These are phyloP conservation scores for Solanum pimpinellifolium DNA, from an alignment of 257 asterid genomes.

Conservation along the genomic window DNA sequence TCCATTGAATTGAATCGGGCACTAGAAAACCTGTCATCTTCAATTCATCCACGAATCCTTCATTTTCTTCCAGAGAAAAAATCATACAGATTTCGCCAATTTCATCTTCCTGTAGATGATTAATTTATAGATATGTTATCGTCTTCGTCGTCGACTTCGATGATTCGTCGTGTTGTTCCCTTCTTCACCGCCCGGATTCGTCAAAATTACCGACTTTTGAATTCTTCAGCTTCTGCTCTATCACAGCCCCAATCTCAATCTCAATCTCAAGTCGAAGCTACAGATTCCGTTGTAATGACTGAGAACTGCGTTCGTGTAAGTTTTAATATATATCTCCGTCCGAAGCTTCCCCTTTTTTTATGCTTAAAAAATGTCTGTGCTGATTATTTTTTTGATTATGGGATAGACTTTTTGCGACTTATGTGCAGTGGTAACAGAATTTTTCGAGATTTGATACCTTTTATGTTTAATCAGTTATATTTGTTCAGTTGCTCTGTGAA, in stretches of 20 bases:
- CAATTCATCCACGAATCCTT: neutral
- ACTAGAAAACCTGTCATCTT: neutral
- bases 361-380: neutral
- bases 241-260: conserved; percentile 14
- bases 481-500: neutral
- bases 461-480: neutral
- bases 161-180: conserved; percentile 49
- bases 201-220: conserved; percentile 38
- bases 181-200: conserved; percentile 48
- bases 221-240: conserved; percentile 27
- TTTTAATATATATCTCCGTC: neutral
- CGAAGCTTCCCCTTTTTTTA: neutral
- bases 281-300: conserved; percentile 38
- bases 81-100: neutral
- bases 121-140: conserved; percentile 13
- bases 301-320: conserved; percentile 70
- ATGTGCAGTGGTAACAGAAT: neutral
- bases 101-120: neutral
- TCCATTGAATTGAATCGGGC: neutral
- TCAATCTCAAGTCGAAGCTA: conserved; percentile 19
- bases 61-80: neutral
- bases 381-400: neutral
- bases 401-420: neutral
- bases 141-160: conserved; percentile 29
- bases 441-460: neutral